Evolutionary conservation across 2,329 filamentous ascomycete genomes (phyloP), one percentile per base, ranked within the genome.

Genomic region (Thermomyces lanuginosus): DNA sequence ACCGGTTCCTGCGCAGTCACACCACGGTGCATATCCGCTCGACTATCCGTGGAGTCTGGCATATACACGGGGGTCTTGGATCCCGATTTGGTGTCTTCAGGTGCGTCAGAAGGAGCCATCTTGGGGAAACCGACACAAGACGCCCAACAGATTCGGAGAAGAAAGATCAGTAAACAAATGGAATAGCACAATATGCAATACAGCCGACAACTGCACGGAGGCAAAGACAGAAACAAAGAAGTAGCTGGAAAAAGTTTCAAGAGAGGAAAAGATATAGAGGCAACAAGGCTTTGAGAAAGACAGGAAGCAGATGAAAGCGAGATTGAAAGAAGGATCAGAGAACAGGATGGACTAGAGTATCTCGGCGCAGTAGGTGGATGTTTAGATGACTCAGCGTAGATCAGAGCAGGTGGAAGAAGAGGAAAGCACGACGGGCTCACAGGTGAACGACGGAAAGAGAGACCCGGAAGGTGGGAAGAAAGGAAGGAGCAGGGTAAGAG

Each of bases 91-190:
- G 6, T 9, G 10, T 30, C 11, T 26, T 18, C 14, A 16, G 22
- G 10, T 19, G 20, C 14, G 24, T n/a, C n/a, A 22, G 18, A 29
- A 24, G 21, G 28, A 29, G 23, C 24, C 15, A 30, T 24, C 19
- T 15, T 20, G 30, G 28, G 24, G 18, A 27, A 26, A 33, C 24
- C 18, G 22, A 22, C 18, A 23, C 20, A 27, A 21, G 30, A 28
- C 29, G 31, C 20, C 16, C 21, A 26, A 25, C 30, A 33, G 27
- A 33, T 33, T n/a, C 27, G 28, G 21, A 27, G 27, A 21, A 18
- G 22, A 8, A 29, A 30, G 24, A 33, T 30, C 23, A 12, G 7
- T 17, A 29, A 28, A 29, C 21, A 28, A 26, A 15, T 24, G 16
- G 31, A 18, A 19, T 24, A 26, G 16, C 20, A 27, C n/a, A 26